Conservation (phyloP, 768 basidiomycete genomes). For the Boletus pseudo-olivaceus region DNA sequence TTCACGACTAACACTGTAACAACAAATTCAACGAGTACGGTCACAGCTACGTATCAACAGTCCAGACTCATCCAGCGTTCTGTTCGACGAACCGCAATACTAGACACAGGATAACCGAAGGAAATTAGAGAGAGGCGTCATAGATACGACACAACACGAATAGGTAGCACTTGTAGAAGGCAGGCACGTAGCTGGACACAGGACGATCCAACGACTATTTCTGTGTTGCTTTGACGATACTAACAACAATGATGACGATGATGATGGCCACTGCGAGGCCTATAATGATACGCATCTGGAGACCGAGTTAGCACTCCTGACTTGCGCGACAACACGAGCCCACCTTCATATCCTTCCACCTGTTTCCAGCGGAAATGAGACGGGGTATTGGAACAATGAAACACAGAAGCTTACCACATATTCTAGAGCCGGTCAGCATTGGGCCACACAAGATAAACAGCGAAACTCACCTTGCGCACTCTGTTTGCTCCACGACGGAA, state of each 20-base stretch:
- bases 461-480: constrained; percentile 78
- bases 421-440: constrained; percentile 46
- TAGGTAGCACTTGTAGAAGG: constrained; percentile 15
- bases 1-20: constrained; percentile 16
- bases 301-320: constrained; percentile 8
- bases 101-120: constrained; percentile 21
- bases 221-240: constrained; percentile 83
- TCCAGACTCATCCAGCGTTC: constrained; percentile 18
- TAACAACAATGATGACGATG: constrained; percentile 93
- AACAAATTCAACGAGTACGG: constrained; percentile 19
- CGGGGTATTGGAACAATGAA: not conserved
- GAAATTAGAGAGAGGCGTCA: constrained; percentile 33
- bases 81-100: constrained; percentile 13
- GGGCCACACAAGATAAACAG: not conserved
- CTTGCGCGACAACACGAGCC: constrained; percentile 13
- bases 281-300: constrained; percentile 95
- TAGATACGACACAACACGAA: constrained; percentile 44
- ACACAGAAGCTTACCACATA: constrained; percentile 70
- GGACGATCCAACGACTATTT: constrained; percentile 30
- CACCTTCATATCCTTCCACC: constrained; percentile 99
- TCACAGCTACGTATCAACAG: constrained; percentile 22
- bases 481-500: constrained; percentile 97
- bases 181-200: not conserved
- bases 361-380: constrained; percentile 27
- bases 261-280: constrained; percentile 86